A percentile compares a stretch with the other conserved stretches of the same genome.
These are phyloP conservation scores for Pelargonium fulgidum DNA, from an alignment of 441 rosid genomes.

Conservation along the genomic window DNA sequence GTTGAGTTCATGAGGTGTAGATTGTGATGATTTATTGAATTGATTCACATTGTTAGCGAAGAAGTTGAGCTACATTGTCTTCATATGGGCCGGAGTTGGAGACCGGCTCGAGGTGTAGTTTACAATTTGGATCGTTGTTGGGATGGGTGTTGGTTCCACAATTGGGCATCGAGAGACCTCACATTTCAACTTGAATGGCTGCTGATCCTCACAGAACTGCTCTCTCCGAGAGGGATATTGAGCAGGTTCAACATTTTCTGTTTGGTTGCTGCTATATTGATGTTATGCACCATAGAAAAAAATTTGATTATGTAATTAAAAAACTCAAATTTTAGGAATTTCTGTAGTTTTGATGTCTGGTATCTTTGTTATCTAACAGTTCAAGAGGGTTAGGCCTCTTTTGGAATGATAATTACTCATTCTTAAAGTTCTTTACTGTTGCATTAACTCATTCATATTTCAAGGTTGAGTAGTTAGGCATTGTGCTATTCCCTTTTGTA, in stretches of 20 bases:
- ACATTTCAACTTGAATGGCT: conserved; percentile 3
- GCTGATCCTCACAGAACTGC: neutral
- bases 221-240: conserved; percentile 1
- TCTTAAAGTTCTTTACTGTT: neutral
- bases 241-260: neutral
- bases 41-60: neutral
- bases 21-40: neutral
- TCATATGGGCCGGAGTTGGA: neutral
- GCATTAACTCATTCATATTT: neutral
- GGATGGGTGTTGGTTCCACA: neutral
- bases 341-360: neutral
- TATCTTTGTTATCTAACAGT: neutral
- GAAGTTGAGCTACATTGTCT: neutral
- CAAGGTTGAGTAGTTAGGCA: neutral
- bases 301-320: neutral
- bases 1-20: neutral
- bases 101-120: neutral
- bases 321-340: neutral
- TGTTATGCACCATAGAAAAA: neutral
- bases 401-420: too few relatives aligned
- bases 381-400: neutral
- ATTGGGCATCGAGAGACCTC: neutral
- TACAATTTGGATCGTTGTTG: neutral
- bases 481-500: neutral
- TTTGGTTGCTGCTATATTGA: neutral